phyloP scores from a whole-genome alignment of 495 filamentous ascomycete species.

The Penicillium riverlandense region DNA sequence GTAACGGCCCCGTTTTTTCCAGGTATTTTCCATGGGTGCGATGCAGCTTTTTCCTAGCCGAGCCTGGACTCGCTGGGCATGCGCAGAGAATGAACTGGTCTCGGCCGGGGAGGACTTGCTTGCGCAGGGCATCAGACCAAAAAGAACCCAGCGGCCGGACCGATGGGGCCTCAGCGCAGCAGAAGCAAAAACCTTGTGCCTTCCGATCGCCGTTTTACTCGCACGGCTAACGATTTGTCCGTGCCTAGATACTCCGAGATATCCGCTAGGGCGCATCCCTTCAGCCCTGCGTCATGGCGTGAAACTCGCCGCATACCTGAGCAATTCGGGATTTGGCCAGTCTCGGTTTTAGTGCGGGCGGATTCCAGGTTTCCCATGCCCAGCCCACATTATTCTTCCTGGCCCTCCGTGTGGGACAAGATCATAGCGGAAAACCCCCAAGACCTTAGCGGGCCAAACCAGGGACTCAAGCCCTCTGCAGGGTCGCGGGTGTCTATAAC shows the following conservation, averaged over 20 bases:
- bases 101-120: too few species aligned
- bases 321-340: conserved; percentile 15
- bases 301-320: not conserved
- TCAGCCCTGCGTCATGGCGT: conserved; percentile 1
- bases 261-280: conserved; percentile 8
- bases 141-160: too few species aligned
- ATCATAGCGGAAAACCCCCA: too few species aligned
- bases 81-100: too few species aligned
- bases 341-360: conserved; percentile 20
- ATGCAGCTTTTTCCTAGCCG: not conserved
- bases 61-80: not conserved
- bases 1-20: conserved; percentile 7
- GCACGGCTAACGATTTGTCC: conserved; percentile 8
- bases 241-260: conserved; percentile 7
- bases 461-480: too few species aligned
- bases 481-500: too few species aligned
- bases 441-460: too few species aligned
- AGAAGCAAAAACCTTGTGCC: too few species aligned
- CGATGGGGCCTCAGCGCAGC: too few species aligned
- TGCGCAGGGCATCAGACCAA: too few species aligned
- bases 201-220: not conserved
- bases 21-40: conserved; percentile 7
- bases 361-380: conserved; percentile 4
- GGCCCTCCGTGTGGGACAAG: too few species aligned
- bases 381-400: too few species aligned